phyloP scores from a whole-genome alignment of 202 grass and related monocot genomes.

The Schoenoplectus triqueter region DNA sequence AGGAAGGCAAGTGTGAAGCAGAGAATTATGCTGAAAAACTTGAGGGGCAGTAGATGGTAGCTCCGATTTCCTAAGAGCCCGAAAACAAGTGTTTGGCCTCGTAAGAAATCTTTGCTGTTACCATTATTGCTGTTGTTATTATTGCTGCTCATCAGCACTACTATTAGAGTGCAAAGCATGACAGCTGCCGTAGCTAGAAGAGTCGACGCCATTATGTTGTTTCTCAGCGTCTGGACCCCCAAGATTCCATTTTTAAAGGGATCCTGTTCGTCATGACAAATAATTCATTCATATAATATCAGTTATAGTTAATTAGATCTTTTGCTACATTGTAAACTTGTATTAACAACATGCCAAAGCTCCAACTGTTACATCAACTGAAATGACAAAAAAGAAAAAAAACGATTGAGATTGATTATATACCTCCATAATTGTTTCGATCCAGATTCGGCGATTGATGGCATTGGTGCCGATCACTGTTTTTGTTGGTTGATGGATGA shows the following conservation, averaged over 20 bases:
- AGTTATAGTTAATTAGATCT: not conserved
- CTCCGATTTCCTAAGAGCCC: constrained; percentile 31
- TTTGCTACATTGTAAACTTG: not conserved
- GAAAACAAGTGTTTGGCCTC: constrained; percentile 41
- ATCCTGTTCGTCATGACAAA: constrained; percentile 41
- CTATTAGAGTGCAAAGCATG: constrained; percentile 70
- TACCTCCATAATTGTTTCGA: constrained; percentile 75
- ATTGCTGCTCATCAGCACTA: constrained; percentile 66
- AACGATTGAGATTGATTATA: not conserved
- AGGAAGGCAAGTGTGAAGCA: constrained; percentile 89
- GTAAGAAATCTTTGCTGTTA: constrained; percentile 11
- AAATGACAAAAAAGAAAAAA: not conserved
- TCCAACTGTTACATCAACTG: not conserved
- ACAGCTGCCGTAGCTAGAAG: constrained; percentile 78
- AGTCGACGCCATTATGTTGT: constrained; percentile 95
- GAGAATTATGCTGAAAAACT: constrained; percentile 76
- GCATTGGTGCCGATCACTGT: constrained; percentile 77
- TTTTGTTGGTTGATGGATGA: constrained; percentile 49
- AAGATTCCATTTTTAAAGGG: constrained; percentile 69
- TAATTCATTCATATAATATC: not conserved
- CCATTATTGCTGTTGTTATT: constrained; percentile 42
- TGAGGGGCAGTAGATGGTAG: constrained; percentile 44
- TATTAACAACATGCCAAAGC: not conserved
- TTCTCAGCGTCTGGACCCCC: constrained; percentile 79
- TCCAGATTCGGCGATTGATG: constrained; percentile 89